A percentile compares a stretch with the other conserved stretches of the same genome.
These are phyloP conservation scores for Mycena pura DNA, from an alignment of 768 basidiomycete genomes.

Conservation along the genomic window DNA sequence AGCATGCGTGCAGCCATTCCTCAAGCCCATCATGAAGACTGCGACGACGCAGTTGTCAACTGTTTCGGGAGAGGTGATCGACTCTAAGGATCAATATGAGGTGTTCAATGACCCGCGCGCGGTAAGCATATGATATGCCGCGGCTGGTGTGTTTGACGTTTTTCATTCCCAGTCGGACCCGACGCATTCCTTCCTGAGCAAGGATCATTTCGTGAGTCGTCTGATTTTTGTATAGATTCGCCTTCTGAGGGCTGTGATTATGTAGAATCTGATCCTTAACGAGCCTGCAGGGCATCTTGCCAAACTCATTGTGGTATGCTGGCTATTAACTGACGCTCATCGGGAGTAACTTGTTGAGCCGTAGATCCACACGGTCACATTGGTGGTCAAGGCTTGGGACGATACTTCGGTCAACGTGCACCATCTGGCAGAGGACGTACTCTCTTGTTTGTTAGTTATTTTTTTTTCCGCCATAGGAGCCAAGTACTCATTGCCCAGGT, in stretches of 20 bases:
- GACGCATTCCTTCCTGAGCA: constrained; percentile 88
- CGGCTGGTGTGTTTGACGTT: neutral
- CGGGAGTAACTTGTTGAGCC: too few species aligned
- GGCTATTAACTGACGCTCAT: neutral
- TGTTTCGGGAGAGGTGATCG: constrained; percentile 79
- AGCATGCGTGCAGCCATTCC: constrained; percentile 62
- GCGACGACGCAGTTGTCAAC: constrained; percentile 67
- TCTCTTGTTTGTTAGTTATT: constrained; percentile 66
- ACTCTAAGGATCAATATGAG: constrained; percentile 83
- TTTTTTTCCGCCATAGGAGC: neutral
- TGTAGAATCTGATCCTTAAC: constrained; percentile 78
- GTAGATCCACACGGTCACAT: constrained; percentile 67
- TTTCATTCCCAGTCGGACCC: constrained; percentile 69
- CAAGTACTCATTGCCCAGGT: constrained; percentile 51
- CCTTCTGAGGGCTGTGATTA: constrained; percentile 20
- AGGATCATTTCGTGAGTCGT: constrained; percentile 85
- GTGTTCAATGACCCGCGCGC: constrained; percentile 86
- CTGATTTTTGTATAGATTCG: neutral
- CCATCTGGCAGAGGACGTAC: constrained; percentile 63
- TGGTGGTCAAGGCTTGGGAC: constrained; percentile 86
- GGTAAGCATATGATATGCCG: constrained; percentile 45
- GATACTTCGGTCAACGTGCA: constrained; percentile 65
- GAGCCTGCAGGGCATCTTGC: constrained; percentile 83
- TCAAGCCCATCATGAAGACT: constrained; percentile 78
- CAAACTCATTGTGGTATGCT: constrained; percentile 63